Conservation (phyloP, 208 protist genomes). For the Trypanosomatidae sp. region DNA sequence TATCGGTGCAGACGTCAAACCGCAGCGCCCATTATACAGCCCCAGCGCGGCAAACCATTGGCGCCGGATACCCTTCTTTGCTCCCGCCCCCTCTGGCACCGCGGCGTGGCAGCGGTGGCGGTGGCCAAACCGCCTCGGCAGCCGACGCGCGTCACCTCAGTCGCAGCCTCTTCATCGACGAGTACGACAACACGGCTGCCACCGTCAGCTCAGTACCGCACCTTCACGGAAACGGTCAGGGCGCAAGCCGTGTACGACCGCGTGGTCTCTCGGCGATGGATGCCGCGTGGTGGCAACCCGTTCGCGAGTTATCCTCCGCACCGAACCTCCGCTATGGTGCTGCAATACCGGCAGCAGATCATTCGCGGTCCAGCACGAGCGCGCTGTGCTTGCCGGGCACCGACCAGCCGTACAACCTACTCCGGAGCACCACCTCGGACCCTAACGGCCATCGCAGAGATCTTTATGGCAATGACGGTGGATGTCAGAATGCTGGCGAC, state of each 20-base stretch:
- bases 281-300: conserved; percentile 31
- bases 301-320: conserved; percentile 8
- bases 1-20: background rate
- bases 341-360: background rate
- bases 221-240: background rate
- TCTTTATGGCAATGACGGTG: background rate
- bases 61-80: conserved; percentile 1
- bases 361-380: background rate
- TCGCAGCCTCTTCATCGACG: conserved; percentile 38
- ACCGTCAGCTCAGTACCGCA: background rate
- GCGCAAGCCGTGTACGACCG: conserved; percentile 38
- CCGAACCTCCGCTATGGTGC: background rate
- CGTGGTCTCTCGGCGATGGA: conserved; percentile 57
- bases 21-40: background rate
- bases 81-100: background rate
- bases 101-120: background rate
- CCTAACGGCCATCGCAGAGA: background rate
- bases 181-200: conserved; percentile 39
- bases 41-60: conserved; percentile 2
- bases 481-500: background rate
- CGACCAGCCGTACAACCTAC: conserved; percentile 6
- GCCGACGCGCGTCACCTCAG: background rate
- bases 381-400: background rate
- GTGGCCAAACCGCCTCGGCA: background rate
- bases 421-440: background rate